phyloP scores from a whole-genome alignment of 2,329 filamentous ascomycete genomes.

The Fusarium nelsonii region DNA sequence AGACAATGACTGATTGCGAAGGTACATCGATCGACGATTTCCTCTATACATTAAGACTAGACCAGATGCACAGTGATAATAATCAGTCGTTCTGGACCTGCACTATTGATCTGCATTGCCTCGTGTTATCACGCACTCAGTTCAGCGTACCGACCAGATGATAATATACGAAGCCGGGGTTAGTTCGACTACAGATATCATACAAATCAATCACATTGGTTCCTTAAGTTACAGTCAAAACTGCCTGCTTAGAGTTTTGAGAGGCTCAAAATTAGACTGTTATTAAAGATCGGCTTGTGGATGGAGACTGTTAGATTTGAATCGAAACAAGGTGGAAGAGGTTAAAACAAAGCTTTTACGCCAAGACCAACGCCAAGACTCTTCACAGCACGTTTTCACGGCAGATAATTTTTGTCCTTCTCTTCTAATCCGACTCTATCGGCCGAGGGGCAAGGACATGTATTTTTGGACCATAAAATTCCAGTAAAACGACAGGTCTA shows the following conservation, averaged over 20 bases:
- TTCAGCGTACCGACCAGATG: neutral
- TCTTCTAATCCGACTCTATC: slow-evolving; percentile 32
- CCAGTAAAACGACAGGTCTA: neutral
- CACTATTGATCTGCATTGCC: neutral
- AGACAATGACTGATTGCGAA: neutral
- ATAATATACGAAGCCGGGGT: neutral
- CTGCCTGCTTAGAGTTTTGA: neutral
- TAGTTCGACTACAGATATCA: neutral
- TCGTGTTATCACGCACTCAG: neutral
- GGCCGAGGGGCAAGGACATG: slow-evolving; percentile 21
- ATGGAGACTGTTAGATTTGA: neutral
- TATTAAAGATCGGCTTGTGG: no score
- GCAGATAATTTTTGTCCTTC: slow-evolving; percentile 11
- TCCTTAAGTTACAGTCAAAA: neutral
- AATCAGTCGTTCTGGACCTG: neutral
- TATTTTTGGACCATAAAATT: slow-evolving; percentile 13
- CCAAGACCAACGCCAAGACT: slow-evolving; percentile 45
- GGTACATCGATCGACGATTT: neutral
- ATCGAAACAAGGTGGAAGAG: slow-evolving; percentile 29
- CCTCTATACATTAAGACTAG: neutral
- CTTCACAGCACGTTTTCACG: slow-evolving; percentile 17
- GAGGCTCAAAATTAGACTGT: slow-evolving; percentile 1
- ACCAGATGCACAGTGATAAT: neutral
- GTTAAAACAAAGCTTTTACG: slow-evolving; percentile 44
- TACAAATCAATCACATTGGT: neutral